A percentile compares a stretch with the other conserved stretches of the same genome.
Evolutionary conservation across 2,329 filamentous ascomycete species (phyloP).

Genomic region (Bimuria novae-zelandiae): DNA sequence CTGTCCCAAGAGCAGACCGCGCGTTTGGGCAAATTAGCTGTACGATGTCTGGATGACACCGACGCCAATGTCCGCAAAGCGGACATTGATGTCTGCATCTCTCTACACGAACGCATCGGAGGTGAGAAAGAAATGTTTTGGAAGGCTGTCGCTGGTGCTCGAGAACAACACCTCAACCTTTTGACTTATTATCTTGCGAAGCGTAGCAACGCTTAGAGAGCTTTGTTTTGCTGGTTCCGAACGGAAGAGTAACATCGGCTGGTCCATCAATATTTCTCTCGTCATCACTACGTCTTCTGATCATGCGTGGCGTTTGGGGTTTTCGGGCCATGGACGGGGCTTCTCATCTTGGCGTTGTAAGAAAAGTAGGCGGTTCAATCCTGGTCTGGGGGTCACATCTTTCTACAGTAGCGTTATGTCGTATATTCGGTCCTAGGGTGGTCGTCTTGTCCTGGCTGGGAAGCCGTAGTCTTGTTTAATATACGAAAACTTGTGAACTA

Average conservation of each 20-base stretch:
- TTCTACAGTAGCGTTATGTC: background rate
- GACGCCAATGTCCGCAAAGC: slow-evolving; percentile 62
- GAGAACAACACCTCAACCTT: slow-evolving; percentile 74
- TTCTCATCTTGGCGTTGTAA: background rate
- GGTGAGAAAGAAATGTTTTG: slow-evolving; percentile 63
- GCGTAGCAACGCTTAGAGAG: slow-evolving; percentile 30
- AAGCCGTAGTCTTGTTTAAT: slow-evolving; percentile 7
- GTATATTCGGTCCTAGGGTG: background rate
- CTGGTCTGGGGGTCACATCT: background rate
- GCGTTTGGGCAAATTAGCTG: slow-evolving; percentile 46
- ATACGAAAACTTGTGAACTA: background rate
- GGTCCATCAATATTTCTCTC: background rate
- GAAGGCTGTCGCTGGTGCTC: slow-evolving; percentile 65
- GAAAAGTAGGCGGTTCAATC: slow-evolving; percentile 8
- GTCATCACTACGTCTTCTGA: too few relatives aligned
- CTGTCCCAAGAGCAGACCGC: slow-evolving; percentile 42
- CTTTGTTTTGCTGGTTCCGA: slow-evolving; percentile 1
- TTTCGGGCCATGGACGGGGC: background rate
- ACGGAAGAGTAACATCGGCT: background rate
- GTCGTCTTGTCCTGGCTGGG: background rate
- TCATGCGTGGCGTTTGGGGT: background rate
- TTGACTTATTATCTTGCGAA: slow-evolving; percentile 79
- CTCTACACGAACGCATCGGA: slow-evolving; percentile 61
- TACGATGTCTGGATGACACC: slow-evolving; percentile 43
- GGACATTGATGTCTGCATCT: slow-evolving; percentile 78